Percentiles rank a stretch among this genome's conserved stretches.
phyloP scores from a whole-genome alignment of 345 rosid species.

The Hirschfeldia incana region DNA sequence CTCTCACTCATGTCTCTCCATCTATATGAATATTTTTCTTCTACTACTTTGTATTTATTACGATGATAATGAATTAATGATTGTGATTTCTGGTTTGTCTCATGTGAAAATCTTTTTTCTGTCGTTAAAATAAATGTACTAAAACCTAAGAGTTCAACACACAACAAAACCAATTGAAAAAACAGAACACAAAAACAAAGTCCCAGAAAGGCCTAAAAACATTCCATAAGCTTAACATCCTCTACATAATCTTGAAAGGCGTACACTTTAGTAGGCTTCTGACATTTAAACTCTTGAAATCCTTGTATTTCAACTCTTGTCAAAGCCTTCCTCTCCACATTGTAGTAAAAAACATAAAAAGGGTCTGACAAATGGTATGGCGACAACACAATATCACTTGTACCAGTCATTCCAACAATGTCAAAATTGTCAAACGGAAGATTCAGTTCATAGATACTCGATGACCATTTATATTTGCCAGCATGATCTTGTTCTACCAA shows the following conservation, averaged over 20 bases:
- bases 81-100: neutral
- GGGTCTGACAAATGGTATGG: neutral
- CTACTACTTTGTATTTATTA: conserved; percentile 14
- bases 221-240: neutral
- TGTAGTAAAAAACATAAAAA: neutral
- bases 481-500: neutral
- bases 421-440: neutral
- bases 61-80: too few relatives aligned
- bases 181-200: neutral
- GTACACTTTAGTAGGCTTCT: neutral
- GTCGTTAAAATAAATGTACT: neutral
- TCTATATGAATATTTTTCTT: conserved; percentile 13
- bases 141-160: neutral
- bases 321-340: conserved; percentile 2
- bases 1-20: neutral
- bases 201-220: neutral
- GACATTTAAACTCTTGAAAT: neutral
- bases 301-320: neutral
- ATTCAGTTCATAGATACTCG: neutral
- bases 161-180: neutral
- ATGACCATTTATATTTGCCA: neutral
- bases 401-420: neutral
- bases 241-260: neutral
- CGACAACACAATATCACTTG: neutral
- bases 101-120: neutral